Evolutionary conservation across 495 filamentous ascomycete species (phyloP).

Genomic region (Pyrenula aspistea): DNA sequence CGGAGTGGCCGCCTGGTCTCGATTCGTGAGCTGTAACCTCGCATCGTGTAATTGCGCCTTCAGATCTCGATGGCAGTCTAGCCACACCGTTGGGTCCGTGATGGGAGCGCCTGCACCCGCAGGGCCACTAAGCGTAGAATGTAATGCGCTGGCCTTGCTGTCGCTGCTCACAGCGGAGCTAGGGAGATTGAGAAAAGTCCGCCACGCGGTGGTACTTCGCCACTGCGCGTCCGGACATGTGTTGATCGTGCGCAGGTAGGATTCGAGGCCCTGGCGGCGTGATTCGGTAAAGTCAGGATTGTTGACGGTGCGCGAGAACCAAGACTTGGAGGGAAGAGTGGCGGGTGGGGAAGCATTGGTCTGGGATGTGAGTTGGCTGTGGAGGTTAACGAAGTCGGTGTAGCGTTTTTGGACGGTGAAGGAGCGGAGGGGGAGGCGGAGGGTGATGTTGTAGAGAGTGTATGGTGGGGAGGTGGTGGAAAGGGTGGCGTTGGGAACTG

Average conservation of each 20-base stretch:
- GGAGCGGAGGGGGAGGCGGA: slow-evolving; percentile 78
- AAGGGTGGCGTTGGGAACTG: slow-evolving; percentile 64
- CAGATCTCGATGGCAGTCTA: slow-evolving; percentile 74
- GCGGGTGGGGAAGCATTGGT: slow-evolving; percentile 50
- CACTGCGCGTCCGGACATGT: slow-evolving; percentile 63
- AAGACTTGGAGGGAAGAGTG: slow-evolving; percentile 69
- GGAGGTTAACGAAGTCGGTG: slow-evolving; percentile 75
- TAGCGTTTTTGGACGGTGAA: slow-evolving; percentile 87
- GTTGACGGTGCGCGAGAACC: slow-evolving; percentile 68
- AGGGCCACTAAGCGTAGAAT: slow-evolving; percentile 30
- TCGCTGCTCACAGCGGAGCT: slow-evolving; percentile 32
- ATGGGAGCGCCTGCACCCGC: slow-evolving; percentile 36
- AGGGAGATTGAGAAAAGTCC: slow-evolving; percentile 77
- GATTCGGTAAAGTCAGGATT: slow-evolving; percentile 70
- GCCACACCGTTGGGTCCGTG: slow-evolving; percentile 71
- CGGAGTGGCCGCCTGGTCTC: slow-evolving; percentile 61
- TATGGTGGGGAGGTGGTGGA: slow-evolving; percentile 55
- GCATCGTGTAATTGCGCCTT: slow-evolving; percentile 77
- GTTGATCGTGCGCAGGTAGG: slow-evolving; percentile 74
- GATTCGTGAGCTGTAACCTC: slow-evolving; percentile 54
- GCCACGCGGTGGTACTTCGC: slow-evolving; percentile 76
- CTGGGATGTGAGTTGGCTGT: slow-evolving; percentile 52
- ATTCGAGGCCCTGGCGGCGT: slow-evolving; percentile 62
- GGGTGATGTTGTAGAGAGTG: slow-evolving; percentile 85
- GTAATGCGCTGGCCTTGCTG: slow-evolving; percentile 23